These are phyloP conservation scores for Planoprotostelium fungivorum DNA, from an alignment of 78 protist genomes.

Conservation along the genomic window DNA sequence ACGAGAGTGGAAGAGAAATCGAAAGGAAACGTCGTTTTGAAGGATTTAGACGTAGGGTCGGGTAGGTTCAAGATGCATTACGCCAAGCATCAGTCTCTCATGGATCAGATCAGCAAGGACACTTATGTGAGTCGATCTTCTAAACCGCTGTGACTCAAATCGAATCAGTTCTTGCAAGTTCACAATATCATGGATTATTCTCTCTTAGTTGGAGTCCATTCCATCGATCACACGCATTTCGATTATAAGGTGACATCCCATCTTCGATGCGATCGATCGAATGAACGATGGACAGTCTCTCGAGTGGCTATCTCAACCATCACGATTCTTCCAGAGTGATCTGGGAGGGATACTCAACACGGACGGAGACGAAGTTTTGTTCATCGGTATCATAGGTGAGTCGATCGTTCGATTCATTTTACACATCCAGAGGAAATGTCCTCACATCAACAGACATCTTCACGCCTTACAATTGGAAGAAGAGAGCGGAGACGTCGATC, in stretches of 20 bases:
- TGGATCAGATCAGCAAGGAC: background rate
- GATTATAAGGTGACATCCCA: background rate
- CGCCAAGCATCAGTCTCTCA: background rate
- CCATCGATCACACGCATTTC: background rate
- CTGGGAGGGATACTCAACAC: background rate
- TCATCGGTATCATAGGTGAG: background rate
- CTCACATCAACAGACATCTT: too few species aligned
- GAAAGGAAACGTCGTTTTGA: background rate
- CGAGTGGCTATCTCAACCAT: too few species aligned
- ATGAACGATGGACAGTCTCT: too few species aligned
- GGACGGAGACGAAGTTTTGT: background rate
- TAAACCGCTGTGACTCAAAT: too few species aligned
- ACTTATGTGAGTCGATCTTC: too few species aligned
- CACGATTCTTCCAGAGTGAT: too few species aligned
- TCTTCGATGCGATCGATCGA: too few species aligned
- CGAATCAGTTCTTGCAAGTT: background rate
- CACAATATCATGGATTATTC: background rate
- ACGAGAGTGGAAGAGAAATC: background rate
- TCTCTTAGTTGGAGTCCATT: background rate
- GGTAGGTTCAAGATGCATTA: background rate
- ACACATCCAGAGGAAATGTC: too few species aligned
- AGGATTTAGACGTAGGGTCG: background rate
- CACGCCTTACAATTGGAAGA: background rate
- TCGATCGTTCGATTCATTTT: too few species aligned
- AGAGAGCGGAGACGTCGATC: background rate